Base-by-base conservation (phyloP, 1,284 basidiomycete species). In the Tylopilus orsonianus region DNA sequence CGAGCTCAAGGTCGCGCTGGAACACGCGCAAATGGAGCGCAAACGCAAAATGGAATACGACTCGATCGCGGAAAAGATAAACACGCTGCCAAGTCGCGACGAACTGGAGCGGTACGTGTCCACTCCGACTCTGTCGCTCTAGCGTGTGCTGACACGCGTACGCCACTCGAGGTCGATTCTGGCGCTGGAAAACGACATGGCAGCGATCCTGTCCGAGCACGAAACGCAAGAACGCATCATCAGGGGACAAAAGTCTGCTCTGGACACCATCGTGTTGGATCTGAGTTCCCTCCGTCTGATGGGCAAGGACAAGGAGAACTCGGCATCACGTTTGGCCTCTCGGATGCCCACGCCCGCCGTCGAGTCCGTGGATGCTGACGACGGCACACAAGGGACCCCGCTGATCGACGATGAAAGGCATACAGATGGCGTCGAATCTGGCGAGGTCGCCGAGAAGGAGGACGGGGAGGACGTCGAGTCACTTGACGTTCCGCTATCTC, bases 41-140 rank as follows among this genome's bases (percentile, higher is more conserved):
- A 74, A 74, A 51, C 77, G 82, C 49, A 92, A 89, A 71, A 87
- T 90, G 56, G 88, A 92, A 59, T 92, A 92, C 61, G 88, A 92
- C 68, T 71, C 78, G 39, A 78, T 92, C 40, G 79, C 89, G 4
- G 89, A 91, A 69, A 89, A 84, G 64, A 81, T 90, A 39, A 89
- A 90, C 58, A 78, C 79, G n/a, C 68, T 90, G 4, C 87, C 88
- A 2, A 83, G 74, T 55, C 74, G 88, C 46, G 80, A 83, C 13
- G 89, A 91, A 57, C 72, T 90, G 14, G 81, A 85, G 57, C 75
- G 74, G 89, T 88, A 58, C 60, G 79, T 75, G 29, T 24, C 45
- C 32, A 5, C 32, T 10, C 34, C 33, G 39, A 19, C 14, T 42
- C 18, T 38, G 18, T 24, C 9, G 18, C 13, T 6, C 20, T 2